A percentile compares a stretch with the other conserved stretches of the same genome.
These are phyloP conservation scores for Tolypocladium nubicola DNA, from an alignment of 2,329 filamentous ascomycete genomes.

Conservation along the genomic window DNA sequence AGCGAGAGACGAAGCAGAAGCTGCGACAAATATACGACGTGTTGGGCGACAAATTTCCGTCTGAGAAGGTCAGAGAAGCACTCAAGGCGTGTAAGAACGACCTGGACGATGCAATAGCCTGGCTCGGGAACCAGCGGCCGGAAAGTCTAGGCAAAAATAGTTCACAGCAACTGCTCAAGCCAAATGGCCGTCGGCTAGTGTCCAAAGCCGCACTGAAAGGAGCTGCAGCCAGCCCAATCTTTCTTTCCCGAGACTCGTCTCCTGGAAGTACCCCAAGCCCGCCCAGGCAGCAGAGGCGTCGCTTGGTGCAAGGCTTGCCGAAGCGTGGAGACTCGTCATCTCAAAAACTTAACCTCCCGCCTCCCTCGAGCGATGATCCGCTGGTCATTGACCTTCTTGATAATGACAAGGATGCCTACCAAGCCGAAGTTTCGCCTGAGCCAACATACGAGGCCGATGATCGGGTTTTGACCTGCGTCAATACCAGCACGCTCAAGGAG, in stretches of 20 bases:
- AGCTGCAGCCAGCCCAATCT: slow-evolving; percentile 4
- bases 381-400: slow-evolving; percentile 24
- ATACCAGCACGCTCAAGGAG: slow-evolving; percentile 63
- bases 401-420: slow-evolving; percentile 29
- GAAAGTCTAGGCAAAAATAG: neutral
- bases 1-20: slow-evolving; percentile 21
- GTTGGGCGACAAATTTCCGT: slow-evolving; percentile 18
- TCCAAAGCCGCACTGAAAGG: slow-evolving; percentile 18
- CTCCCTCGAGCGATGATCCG: slow-evolving; percentile 22
- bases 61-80: slow-evolving; percentile 20
- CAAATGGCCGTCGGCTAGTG: slow-evolving; percentile 16
- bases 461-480: slow-evolving; percentile 68
- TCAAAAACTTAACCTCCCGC: slow-evolving; percentile 8
- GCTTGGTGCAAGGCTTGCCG: slow-evolving; percentile 25
- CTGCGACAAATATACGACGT: slow-evolving; percentile 26
- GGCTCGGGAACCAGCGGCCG: slow-evolving; percentile 12
- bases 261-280: slow-evolving; percentile 15
- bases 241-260: slow-evolving; percentile 8
- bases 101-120: slow-evolving; percentile 22
- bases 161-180: slow-evolving; percentile 6
- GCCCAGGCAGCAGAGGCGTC: slow-evolving; percentile 18
- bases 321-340: slow-evolving; percentile 13
- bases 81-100: slow-evolving; percentile 21
- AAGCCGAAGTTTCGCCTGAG: slow-evolving; percentile 21
- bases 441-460: slow-evolving; percentile 21